Evolutionary conservation across 163 green algal genomes (phyloP).

Genomic region (Scenedesmus sp.): DNA sequence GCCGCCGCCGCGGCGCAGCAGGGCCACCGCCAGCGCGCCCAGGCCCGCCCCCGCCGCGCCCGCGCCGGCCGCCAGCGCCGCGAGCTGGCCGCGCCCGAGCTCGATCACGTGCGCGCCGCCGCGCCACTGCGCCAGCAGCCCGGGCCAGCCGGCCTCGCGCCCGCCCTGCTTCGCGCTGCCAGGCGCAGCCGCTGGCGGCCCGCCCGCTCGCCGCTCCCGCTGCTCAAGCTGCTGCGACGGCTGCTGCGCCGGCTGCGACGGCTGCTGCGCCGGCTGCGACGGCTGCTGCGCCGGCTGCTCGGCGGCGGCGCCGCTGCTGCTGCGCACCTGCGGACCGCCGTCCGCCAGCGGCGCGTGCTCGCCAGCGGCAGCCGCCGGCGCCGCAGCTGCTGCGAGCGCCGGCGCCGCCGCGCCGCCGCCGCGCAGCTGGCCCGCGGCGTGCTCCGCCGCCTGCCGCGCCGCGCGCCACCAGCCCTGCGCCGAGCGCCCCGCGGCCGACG

Average conservation of each 20-base stretch:
- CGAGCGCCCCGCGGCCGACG: conserved; percentile 1
- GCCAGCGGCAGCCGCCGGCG: too few species aligned
- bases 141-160: neutral
- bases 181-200: too few species aligned
- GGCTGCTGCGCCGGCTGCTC: neutral
- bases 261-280: neutral
- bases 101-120: neutral
- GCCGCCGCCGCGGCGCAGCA: conserved; percentile 7
- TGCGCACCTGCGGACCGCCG: neutral
- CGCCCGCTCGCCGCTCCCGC: neutral
- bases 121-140: conserved; percentile 6
- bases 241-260: neutral
- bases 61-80: conserved; percentile 2
- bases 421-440: neutral
- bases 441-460: neutral
- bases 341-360: too few species aligned
- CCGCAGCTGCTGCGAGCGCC: neutral
- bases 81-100: conserved; percentile 20
- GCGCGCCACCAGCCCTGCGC: neutral
- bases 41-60: neutral
- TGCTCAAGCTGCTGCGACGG: neutral
- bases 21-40: neutral
- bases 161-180: neutral
- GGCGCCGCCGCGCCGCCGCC: too few species aligned
- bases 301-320: neutral